phyloP scores from a whole-genome alignment of 2,329 filamentous ascomycete genomes.

The Apiospora aurea region DNA sequence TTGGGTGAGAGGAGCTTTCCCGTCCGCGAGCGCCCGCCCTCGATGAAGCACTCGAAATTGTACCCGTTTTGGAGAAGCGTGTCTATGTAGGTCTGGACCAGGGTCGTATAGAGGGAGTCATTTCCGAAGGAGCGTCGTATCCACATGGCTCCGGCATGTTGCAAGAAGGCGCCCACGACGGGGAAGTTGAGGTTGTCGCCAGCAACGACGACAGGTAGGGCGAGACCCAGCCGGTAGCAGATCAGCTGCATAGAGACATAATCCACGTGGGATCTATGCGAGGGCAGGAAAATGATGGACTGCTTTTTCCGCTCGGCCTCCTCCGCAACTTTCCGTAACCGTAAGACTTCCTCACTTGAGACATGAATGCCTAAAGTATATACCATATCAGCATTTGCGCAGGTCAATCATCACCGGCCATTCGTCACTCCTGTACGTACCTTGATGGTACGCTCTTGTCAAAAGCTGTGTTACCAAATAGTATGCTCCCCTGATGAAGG shows the following conservation, averaged over 20 bases:
- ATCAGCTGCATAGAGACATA: constrained; percentile 96
- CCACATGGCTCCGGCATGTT: constrained; percentile 96
- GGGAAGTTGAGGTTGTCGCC: constrained; percentile 98
- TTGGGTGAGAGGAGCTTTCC: constrained; percentile 94
- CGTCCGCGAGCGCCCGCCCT: constrained; percentile 90
- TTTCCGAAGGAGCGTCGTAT: constrained; percentile 93
- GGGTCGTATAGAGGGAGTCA: constrained; percentile 85
- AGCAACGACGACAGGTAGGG: constrained; percentile 88
- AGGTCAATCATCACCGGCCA: background rate
- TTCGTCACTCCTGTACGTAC: constrained; percentile 29
- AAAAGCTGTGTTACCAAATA: constrained; percentile 88
- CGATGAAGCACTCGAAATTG: constrained; percentile 97
- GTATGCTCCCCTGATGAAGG: constrained; percentile 91
- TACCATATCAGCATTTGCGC: constrained; percentile 61
- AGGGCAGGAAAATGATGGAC: constrained; percentile 94
- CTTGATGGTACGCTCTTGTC: constrained; percentile 93
- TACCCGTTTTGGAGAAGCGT: constrained; percentile 88
- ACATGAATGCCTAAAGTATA: constrained; percentile 75
- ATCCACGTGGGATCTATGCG: constrained; percentile 93
- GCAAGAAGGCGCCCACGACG: constrained; percentile 85
- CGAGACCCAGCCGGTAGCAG: constrained; percentile 90
- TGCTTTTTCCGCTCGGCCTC: constrained; percentile 86
- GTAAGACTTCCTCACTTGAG: constrained; percentile 89
- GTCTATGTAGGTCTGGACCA: constrained; percentile 98
- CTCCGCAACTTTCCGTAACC: constrained; percentile 81